Evolutionary conservation across 306 rosid genomes (phyloP), one percentile per base, ranked within the genome.

Genomic region (Parietaria judaica): DNA sequence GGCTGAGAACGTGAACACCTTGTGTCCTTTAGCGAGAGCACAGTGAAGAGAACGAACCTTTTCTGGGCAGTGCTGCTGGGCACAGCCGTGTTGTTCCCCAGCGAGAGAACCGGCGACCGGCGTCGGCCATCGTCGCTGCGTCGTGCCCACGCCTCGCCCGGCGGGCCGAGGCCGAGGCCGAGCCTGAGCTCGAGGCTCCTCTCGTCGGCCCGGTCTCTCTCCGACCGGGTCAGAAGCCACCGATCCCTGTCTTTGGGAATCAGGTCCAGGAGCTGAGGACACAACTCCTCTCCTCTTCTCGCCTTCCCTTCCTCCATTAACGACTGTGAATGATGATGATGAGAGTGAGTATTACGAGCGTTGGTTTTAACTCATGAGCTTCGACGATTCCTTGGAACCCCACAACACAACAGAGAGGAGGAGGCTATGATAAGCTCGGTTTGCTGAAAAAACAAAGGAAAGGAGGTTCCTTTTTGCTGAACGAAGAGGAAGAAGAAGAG

Each of bases 21-120:
- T 3, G 7, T 41, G 45, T 3, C 45, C 45, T 5, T 0, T 41
- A 8, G 45, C 9, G n/a, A 31, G 16, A 47, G 43, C 14, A 60
- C 44, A 50, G n/a, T 17, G 3, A 45, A 49, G 56, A 53, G 61
- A 16, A 45, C 45, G 43, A 8, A 91, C 98, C 98, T 88, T 80
- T 88, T 88, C 87, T 92, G 99, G 79, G 96, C 86, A n/a, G 57
- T 15, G 58, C 60, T 88, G 86, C 86, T 85, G 59, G 80, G 69
- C 51, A 79, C 79, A 75, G 85, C 75, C 81, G 89, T 55, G 37
- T 72, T 79, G 49, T 41, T 77, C 8, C 83, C 79, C 65, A 84
- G 75, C 68, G 86, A 82, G 44, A 84, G 73, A 23, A 74, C 7
- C 45, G 45, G 60, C 53, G 89, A 81, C 54, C 75, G 31, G 2